Evolutionary conservation across 2,329 filamentous ascomycete genomes (phyloP).

Genomic region (Talaromyces sp.): DNA sequence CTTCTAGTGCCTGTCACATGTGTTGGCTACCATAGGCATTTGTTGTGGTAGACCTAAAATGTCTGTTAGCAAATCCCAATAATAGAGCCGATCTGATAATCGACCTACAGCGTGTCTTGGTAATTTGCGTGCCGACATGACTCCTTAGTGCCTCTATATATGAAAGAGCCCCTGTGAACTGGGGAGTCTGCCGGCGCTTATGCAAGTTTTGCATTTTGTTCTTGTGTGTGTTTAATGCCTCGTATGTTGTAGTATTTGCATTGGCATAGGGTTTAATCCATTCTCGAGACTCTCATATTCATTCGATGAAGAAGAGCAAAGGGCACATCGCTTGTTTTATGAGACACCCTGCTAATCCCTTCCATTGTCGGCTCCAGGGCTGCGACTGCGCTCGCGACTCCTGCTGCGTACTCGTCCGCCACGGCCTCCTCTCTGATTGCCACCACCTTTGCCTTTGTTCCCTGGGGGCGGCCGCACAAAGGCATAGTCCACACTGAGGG

Average conservation of each 20-base stretch:
- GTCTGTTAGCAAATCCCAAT: background rate
- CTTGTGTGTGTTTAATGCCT: background rate
- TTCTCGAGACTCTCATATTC: background rate
- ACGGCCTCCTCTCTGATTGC: conserved; percentile 37
- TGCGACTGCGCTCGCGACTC: conserved; percentile 44
- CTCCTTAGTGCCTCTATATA: conserved; percentile 1
- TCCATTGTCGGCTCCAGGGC: conserved; percentile 29
- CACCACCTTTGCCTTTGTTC: conserved; percentile 38
- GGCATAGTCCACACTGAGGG: conserved; percentile 60
- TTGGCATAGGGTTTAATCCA: background rate
- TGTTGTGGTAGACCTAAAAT: background rate
- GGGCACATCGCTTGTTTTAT: background rate
- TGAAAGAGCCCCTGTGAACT: background rate
- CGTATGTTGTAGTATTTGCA: background rate
- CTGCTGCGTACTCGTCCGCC: conserved; percentile 38
- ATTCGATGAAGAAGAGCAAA: background rate
- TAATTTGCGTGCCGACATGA: conserved; percentile 12
- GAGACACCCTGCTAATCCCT: conserved; percentile 22
- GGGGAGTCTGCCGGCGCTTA: conserved; percentile 9
- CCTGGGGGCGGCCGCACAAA: conserved; percentile 58
- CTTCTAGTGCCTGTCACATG: background rate
- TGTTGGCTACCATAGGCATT: background rate
- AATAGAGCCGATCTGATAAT: background rate
- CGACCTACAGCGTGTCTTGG: background rate
- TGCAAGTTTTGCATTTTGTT: conserved; percentile 3